These are phyloP conservation scores for Fallopia convolvulus DNA, from an alignment of 148 eudicot genomes.

Conservation along the genomic window DNA sequence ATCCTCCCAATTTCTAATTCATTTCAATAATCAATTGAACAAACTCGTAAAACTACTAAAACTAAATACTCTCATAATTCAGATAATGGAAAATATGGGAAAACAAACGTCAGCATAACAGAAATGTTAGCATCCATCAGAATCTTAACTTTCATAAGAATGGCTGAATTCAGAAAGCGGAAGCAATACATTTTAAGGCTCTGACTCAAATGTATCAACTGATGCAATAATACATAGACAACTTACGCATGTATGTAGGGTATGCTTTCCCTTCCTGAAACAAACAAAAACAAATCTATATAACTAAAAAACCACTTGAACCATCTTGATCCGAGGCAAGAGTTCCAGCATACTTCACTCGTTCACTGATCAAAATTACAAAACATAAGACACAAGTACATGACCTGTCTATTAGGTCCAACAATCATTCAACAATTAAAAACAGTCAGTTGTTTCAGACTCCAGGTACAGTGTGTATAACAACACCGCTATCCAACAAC, in stretches of 20 bases:
- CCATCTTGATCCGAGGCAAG: neutral
- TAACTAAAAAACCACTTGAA: neutral
- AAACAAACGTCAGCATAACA: no score
- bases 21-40: no score
- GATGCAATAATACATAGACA: neutral
- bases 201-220: neutral
- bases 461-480: neutral
- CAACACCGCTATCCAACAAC: neutral
- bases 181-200: neutral
- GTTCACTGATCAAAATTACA: neutral
- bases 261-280: no score
- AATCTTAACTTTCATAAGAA: neutral
- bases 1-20: no score
- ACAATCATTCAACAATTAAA: neutral
- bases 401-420: neutral
- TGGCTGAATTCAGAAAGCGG: neutral
- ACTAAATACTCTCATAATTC: no score
- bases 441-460: neutral
- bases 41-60: no score
- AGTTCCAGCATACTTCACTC: constrained; percentile 2
- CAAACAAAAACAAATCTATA: no score
- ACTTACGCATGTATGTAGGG: neutral
- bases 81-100: no score
- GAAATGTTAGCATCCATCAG: no score
- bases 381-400: neutral